Evolutionary conservation across 192 early-diverging fungal genomes (phyloP).

Genomic region (Rhizophagus clarus): DNA sequence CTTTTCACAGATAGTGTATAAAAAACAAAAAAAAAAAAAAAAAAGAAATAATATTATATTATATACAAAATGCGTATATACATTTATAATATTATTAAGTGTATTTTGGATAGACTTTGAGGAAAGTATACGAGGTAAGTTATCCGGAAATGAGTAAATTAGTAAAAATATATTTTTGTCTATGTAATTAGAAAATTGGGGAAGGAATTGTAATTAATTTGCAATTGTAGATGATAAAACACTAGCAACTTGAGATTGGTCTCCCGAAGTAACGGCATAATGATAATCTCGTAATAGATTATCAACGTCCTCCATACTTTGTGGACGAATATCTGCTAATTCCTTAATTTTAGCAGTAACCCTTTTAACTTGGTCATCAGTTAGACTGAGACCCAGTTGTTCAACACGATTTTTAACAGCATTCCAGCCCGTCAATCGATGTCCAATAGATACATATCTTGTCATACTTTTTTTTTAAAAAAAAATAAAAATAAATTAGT

Average conservation of each 20-base stretch:
- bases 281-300: constrained; percentile 76
- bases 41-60: too few relatives aligned
- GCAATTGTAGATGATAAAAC: constrained; percentile 30
- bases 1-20: too few relatives aligned
- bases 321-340: constrained; percentile 90
- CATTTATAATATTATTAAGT: too few relatives aligned
- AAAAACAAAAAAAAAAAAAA: too few relatives aligned
- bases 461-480: constrained; percentile 64
- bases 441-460: constrained; percentile 95
- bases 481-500: neutral
- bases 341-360: constrained; percentile 95
- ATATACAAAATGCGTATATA: too few relatives aligned
- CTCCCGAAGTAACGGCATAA: constrained; percentile 61
- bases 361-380: constrained; percentile 88
- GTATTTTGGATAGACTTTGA: too few relatives aligned
- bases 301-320: constrained; percentile 94
- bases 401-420: constrained; percentile 98
- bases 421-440: constrained; percentile 98
- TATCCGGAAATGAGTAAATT: too few relatives aligned
- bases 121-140: too few relatives aligned
- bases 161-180: neutral
- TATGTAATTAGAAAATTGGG: neutral
- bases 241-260: constrained; percentile 43
- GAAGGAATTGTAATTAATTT: neutral
- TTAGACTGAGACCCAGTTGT: constrained; percentile 81